Evolutionary conservation across 768 basidiomycete genomes (phyloP), one percentile per base, ranked within the genome.

Genomic region (Tricholoma matsutake): DNA sequence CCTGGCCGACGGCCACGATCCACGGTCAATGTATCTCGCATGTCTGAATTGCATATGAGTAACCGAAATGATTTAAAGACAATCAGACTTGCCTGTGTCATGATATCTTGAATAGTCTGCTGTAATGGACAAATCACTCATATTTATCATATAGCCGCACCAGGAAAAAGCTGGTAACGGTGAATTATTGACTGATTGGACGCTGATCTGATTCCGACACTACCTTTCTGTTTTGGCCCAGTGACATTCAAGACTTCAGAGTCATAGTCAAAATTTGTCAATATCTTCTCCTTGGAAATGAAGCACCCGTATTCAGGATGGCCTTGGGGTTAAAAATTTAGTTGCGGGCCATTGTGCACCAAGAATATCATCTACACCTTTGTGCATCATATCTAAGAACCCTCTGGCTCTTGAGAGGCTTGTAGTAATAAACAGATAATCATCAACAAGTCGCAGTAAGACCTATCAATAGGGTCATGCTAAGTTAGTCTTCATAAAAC

Each of bases 261-360:
- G 62, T 78, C 83, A 65, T 84, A 76, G 62, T 91, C 88, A 69
- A 98, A 97, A 68, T 94, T 97, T 5, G 90, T 84, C 59, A 95
- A 69, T 0, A 94, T 96, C 77, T 99, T 99, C 59, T 94, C 91
- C 51, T 80, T 79, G 18, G 94, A 87, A 56, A 98, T 89, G 70
- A 85, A 91, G 63, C 95, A 98, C 0, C 97, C 97, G 68, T 98
- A 98, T 67, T 95, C 92, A 3, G 92, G 92, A 64, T 96, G 94
- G 1, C 96, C 94, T 88, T 59, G 6, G 18, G 10, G 7, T 63
- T 18, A 55, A 54, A n/a, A n/a, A n/a, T n/a, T 35, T 31, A 32
- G 25, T 56, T 10, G 18, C 14, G 29, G 8, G 32, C 16, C 4
- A 16, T 43, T 6, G 20, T 1, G 9, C 11, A 2, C 11, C 20